Evolutionary conservation across 2,329 filamentous ascomycete genomes (phyloP).

Genomic region (Monosporascus sp.): DNA sequence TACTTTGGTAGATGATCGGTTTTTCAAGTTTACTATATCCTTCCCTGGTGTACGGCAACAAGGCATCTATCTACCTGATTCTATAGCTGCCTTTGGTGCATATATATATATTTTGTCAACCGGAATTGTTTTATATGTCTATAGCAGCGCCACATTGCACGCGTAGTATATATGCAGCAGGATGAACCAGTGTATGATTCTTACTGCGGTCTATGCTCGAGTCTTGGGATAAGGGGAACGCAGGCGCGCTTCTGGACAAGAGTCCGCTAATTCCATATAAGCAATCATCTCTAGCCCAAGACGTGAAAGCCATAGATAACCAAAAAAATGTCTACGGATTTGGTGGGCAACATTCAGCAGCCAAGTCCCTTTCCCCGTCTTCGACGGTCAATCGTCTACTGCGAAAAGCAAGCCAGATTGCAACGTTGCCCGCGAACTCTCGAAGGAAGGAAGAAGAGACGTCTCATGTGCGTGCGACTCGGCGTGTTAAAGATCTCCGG

Average conservation of each 20-base stretch:
- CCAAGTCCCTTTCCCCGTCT: no score
- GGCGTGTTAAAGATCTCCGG: neutral
- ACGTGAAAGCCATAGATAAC: neutral
- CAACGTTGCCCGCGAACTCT: no score
- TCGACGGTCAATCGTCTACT: no score
- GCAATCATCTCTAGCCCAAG: neutral
- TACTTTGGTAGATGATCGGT: neutral
- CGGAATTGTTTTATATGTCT: neutral
- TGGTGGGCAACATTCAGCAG: neutral
- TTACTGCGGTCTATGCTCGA: neutral
- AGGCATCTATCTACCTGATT: neutral
- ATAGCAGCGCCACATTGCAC: neutral
- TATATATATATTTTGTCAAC: neutral
- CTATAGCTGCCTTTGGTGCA: neutral
- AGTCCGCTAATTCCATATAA: neutral
- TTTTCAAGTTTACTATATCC: neutral
- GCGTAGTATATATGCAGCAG: neutral
- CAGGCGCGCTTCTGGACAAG: neutral
- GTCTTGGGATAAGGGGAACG: neutral
- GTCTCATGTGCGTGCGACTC: no score
- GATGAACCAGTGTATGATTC: no score
- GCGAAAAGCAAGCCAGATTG: no score
- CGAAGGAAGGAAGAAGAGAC: no score
- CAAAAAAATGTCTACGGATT: neutral
- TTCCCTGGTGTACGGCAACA: neutral